Evolutionary conservation across 2,329 filamentous ascomycete genomes (phyloP).

Genomic region (Triangularia setosa): DNA sequence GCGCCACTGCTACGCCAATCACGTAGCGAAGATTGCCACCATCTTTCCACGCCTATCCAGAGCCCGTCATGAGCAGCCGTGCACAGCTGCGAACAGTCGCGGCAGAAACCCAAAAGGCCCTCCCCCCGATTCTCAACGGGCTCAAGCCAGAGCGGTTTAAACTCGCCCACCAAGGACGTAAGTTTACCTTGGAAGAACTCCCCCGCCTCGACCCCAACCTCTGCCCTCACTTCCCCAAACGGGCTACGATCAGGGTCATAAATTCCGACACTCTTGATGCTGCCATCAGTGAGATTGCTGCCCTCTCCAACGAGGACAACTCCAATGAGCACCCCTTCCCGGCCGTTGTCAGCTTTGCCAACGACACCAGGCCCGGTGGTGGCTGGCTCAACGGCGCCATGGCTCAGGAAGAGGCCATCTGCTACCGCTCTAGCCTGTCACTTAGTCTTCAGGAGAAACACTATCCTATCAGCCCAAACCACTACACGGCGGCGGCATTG

Average conservation of each 20-base stretch:
- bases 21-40: neutral
- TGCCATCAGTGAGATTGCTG: neutral
- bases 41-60: neutral
- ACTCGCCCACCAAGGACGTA: neutral
- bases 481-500: conserved; percentile 18
- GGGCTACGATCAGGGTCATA: neutral
- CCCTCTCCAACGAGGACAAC: neutral
- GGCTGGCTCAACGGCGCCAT: conserved; percentile 58
- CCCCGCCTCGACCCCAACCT: neutral
- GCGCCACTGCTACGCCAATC: neutral
- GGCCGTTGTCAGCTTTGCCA: conserved; percentile 1
- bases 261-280: neutral
- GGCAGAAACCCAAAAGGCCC: neutral
- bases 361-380: conserved; percentile 49
- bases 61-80: neutral
- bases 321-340: neutral
- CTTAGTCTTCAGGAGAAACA: conserved; percentile 11
- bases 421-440: conserved; percentile 45
- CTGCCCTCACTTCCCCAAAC: neutral
- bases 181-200: neutral
- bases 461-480: conserved; percentile 11
- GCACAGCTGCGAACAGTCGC: neutral
- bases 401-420: conserved; percentile 68
- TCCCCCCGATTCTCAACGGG: neutral
- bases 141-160: neutral